These are phyloP conservation scores for Inga laurina DNA, from an alignment of 306 rosid species.

Conservation along the genomic window DNA sequence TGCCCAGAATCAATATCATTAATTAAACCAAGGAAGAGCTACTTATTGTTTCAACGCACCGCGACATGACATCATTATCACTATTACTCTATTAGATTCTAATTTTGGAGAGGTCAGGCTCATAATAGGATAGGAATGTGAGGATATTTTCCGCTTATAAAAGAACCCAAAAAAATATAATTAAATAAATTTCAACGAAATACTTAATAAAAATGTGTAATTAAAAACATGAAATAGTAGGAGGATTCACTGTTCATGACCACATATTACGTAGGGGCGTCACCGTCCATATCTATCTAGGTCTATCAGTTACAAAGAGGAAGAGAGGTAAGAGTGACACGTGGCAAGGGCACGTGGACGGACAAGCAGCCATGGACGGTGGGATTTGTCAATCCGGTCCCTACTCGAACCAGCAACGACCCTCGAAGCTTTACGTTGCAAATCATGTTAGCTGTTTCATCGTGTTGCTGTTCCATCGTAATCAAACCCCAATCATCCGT, in stretches of 20 bases:
- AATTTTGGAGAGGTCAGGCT: too few relatives aligned
- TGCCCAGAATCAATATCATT: too few relatives aligned
- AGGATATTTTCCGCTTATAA: not conserved
- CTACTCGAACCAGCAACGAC: not conserved
- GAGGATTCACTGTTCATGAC: too few relatives aligned
- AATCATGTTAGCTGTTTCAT: not conserved
- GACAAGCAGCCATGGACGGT: conserved; percentile 39
- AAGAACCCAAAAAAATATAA: not conserved
- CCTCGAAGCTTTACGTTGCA: not conserved
- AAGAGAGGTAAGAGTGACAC: not conserved
- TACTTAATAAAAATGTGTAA: not conserved
- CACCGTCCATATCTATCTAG: conserved; percentile 6
- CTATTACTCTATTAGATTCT: not conserved
- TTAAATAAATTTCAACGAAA: not conserved
- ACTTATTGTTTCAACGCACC: not conserved
- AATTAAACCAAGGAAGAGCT: too few relatives aligned
- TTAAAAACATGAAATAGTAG: not conserved
- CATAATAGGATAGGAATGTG: not conserved
- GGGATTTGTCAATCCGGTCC: conserved; percentile 13
- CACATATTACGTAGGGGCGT: not conserved
- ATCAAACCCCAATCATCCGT: conserved; percentile 31
- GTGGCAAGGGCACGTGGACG: conserved; percentile 44
- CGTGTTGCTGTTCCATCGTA: not conserved
- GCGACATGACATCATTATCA: not conserved
- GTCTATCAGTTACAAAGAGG: too few relatives aligned